Evolutionary conservation across 352 stramenopile genomes (phyloP).

Genomic region (Phytophthora idaei): DNA sequence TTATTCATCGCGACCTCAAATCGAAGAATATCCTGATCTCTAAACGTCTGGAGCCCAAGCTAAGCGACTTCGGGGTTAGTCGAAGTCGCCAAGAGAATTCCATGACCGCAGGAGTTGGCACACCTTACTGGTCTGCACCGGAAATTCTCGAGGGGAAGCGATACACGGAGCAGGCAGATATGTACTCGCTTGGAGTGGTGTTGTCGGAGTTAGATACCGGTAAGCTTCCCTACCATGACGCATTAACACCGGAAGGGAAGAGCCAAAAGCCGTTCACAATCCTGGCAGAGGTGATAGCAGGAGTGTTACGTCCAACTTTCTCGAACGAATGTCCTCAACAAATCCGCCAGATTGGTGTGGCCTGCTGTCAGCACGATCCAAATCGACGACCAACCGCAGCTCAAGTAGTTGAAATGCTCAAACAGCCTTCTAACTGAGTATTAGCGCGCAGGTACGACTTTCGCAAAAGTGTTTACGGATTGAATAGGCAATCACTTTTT

Average conservation of each 20-base stretch:
- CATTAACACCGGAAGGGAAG: constrained; percentile 18
- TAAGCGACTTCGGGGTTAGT: constrained; percentile 85
- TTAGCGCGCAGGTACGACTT: too few relatives aligned
- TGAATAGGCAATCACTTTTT: too few relatives aligned
- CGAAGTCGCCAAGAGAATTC: constrained; percentile 13
- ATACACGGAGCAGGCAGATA: constrained; percentile 62
- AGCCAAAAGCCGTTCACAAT: constrained; percentile 41
- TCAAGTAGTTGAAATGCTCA: constrained; percentile 2
- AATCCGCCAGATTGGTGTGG: constrained; percentile 36
- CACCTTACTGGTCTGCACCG: constrained; percentile 61
- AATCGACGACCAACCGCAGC: constrained; percentile 30
- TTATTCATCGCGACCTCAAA: constrained; percentile 41
- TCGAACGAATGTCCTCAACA: constrained; percentile 35
- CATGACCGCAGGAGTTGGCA: constrained; percentile 53
- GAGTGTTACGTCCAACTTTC: constrained; percentile 44
- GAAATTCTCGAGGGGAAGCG: constrained; percentile 63
- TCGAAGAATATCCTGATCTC: constrained; percentile 67
- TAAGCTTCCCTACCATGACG: constrained; percentile 35
- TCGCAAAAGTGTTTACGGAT: too few relatives aligned
- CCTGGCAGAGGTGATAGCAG: constrained; percentile 39
- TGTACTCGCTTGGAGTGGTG: constrained; percentile 48
- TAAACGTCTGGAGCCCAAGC: constrained; percentile 56
- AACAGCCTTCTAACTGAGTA: not conserved
- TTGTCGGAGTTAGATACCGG: constrained; percentile 38
- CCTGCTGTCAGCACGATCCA: constrained; percentile 49